A percentile compares a stretch with the other conserved stretches of the same genome.
Evolutionary conservation across 164 flowering plant genomes (phyloP).

Genomic region (Protea cynaroides): DNA sequence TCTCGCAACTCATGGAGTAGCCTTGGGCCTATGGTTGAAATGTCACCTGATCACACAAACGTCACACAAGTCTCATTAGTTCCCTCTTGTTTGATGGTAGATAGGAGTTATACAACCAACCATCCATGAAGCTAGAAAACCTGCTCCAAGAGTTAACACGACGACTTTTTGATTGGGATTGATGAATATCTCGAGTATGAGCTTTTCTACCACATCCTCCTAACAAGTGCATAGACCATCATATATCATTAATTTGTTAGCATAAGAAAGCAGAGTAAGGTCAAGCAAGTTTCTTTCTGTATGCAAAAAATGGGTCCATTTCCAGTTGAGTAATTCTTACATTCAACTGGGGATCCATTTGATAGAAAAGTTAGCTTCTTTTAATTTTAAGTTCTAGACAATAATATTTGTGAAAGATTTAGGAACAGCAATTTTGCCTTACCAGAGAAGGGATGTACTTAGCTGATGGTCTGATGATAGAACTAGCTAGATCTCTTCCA

Average conservation of each 20-base stretch:
- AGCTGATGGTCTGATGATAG: slow-evolving; percentile 27
- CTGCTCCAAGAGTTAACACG: slow-evolving; percentile 48
- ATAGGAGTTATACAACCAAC: background rate
- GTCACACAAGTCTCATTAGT: background rate
- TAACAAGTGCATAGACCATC: slow-evolving; percentile 7
- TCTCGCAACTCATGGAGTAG: slow-evolving; percentile 26
- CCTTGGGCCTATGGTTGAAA: slow-evolving; percentile 33
- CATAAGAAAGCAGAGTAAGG: background rate
- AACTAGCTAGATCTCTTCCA: slow-evolving; percentile 35
- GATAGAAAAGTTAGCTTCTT: background rate
- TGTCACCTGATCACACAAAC: slow-evolving; percentile 28
- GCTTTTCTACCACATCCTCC: slow-evolving; percentile 32
- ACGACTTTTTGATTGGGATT: slow-evolving; percentile 25
- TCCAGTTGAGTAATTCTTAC: background rate
- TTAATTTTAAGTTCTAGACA: background rate
- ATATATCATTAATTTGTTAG: background rate
- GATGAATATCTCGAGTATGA: slow-evolving; percentile 24
- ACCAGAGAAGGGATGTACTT: slow-evolving; percentile 40
- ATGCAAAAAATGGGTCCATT: too few relatives aligned
- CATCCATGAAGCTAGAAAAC: slow-evolving; percentile 15
- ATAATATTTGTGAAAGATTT: slow-evolving; percentile 1
- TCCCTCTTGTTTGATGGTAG: background rate
- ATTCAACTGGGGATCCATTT: background rate
- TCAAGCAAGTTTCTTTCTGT: too few relatives aligned
- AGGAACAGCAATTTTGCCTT: slow-evolving; percentile 1